Conservation (phyloP, 345 rosid species). For the Carallia pectinifolia region DNA sequence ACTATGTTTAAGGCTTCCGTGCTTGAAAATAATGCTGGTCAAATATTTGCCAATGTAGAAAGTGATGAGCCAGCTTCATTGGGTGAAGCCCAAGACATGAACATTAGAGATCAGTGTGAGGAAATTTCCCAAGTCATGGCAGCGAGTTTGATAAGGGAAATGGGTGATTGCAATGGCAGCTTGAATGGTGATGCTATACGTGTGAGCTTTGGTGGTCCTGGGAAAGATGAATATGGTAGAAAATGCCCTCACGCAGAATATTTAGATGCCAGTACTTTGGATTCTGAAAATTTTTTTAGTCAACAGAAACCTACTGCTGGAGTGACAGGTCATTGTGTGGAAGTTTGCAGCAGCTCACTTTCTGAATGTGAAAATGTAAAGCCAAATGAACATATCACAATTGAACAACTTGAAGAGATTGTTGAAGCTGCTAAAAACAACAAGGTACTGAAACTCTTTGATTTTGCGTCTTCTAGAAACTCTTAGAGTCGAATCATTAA, state of each 20-base stretch:
- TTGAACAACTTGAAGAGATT: conserved; percentile 53
- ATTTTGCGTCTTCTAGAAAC: neutral
- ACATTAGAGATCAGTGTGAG: conserved; percentile 14
- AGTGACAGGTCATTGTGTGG: conserved; percentile 14
- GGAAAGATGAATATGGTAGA: conserved; percentile 1
- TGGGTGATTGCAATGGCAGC: conserved; percentile 11
- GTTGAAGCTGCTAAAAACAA: conserved; percentile 75
- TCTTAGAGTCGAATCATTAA: too few relatives aligned
- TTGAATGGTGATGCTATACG: conserved; percentile 1
- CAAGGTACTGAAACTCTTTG: conserved; percentile 48
- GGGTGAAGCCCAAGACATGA: conserved; percentile 13
- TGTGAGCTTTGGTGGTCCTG: conserved; percentile 23
- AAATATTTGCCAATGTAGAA: conserved; percentile 17
- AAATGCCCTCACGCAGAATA: conserved; percentile 24
- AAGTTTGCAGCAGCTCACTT: conserved; percentile 20
- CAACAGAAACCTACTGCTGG: conserved; percentile 19
- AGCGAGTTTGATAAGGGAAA: conserved; percentile 8
- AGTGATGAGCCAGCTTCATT: conserved; percentile 10
- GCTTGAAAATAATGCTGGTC: conserved; percentile 15
- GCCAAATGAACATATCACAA: conserved; percentile 22
- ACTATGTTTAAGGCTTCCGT: conserved; percentile 7
- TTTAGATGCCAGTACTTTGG: conserved; percentile 14
- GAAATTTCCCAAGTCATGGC: conserved; percentile 7
- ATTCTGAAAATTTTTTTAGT: conserved; percentile 16
- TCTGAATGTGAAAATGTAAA: conserved; percentile 26